Conservation (phyloP, 192 early-diverging fungal genomes). For the Thamnidium elegans region DNA sequence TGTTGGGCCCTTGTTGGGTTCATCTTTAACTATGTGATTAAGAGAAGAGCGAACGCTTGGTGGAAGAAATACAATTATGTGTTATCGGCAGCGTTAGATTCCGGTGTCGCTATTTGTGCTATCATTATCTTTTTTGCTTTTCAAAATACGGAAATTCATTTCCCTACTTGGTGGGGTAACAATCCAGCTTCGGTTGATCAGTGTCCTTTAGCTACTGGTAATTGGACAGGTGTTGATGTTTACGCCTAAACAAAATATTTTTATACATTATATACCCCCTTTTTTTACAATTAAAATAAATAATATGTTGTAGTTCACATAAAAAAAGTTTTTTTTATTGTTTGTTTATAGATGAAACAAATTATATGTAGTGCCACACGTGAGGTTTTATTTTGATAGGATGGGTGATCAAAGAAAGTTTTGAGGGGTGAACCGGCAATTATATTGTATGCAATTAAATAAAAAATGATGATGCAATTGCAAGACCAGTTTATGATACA, state of each 20-base stretch:
- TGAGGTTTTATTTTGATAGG: too few species aligned
- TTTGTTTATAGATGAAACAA: background rate
- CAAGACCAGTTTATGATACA: too few species aligned
- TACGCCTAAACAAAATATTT: slow-evolving; percentile 34
- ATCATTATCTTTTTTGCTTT: slow-evolving; percentile 49
- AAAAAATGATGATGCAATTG: too few species aligned
- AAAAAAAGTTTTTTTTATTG: background rate
- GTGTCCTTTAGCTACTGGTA: slow-evolving; percentile 44
- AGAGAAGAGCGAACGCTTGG: slow-evolving; percentile 60
- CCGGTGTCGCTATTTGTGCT: slow-evolving; percentile 42
- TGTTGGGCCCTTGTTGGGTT: slow-evolving; percentile 52
- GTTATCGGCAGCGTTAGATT: slow-evolving; percentile 50
- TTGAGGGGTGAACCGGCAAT: too few species aligned
- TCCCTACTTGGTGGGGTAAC: slow-evolving; percentile 56
- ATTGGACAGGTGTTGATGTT: slow-evolving; percentile 42
- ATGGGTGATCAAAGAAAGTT: too few species aligned
- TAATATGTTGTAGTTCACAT: too few species aligned
- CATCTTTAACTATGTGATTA: slow-evolving; percentile 69
- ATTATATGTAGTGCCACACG: too few species aligned
- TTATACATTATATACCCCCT: background rate
- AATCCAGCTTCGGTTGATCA: slow-evolving; percentile 44
- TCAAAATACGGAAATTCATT: slow-evolving; percentile 39
- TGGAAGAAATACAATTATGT: slow-evolving; percentile 58
- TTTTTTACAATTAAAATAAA: too few species aligned
- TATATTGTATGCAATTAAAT: too few species aligned